Conservation (phyloP, 208 protist species). For the Leishmania guyanensis region DNA sequence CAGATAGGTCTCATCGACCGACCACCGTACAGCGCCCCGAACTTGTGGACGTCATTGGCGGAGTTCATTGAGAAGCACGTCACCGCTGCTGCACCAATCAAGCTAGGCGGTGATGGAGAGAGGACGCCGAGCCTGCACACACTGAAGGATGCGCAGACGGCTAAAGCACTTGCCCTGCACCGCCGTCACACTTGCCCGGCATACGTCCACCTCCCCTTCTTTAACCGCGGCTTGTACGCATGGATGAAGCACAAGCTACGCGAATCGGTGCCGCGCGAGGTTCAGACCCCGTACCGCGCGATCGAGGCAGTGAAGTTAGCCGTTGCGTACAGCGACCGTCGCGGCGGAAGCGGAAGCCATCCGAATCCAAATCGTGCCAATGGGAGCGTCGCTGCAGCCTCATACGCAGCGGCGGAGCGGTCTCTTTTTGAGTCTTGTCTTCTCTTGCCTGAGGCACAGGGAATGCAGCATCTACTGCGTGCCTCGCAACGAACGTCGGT, state of each 20-base stretch:
- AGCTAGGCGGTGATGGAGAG: background rate
- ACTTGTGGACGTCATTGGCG: constrained; percentile 18
- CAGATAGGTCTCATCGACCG: constrained; percentile 65
- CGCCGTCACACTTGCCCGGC: constrained; percentile 17
- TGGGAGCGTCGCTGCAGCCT: background rate
- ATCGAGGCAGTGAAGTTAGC: constrained; percentile 55
- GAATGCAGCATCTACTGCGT: constrained; percentile 77
- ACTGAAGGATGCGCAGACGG: background rate
- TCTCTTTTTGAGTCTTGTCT: constrained; percentile 52
- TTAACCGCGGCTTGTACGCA: constrained; percentile 39
- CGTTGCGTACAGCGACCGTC: constrained; percentile 9
- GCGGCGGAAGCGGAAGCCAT: background rate
- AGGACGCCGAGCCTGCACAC: background rate
- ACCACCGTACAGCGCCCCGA: constrained; percentile 15
- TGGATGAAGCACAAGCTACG: constrained; percentile 49
- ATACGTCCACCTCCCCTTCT: constrained; percentile 19
- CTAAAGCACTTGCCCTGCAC: constrained; percentile 11
- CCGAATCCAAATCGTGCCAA: no score
- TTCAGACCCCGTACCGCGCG: constrained; percentile 42
- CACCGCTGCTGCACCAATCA: background rate
- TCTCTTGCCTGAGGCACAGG: constrained; percentile 42
- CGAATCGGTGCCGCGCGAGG: constrained; percentile 41
- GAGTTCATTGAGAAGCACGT: constrained; percentile 10
- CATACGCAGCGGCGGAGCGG: constrained; percentile 42
- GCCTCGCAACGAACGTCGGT: constrained; percentile 41